phyloP scores from a whole-genome alignment of 352 stramenopile genomes.

The Phytophthora lateralis region DNA sequence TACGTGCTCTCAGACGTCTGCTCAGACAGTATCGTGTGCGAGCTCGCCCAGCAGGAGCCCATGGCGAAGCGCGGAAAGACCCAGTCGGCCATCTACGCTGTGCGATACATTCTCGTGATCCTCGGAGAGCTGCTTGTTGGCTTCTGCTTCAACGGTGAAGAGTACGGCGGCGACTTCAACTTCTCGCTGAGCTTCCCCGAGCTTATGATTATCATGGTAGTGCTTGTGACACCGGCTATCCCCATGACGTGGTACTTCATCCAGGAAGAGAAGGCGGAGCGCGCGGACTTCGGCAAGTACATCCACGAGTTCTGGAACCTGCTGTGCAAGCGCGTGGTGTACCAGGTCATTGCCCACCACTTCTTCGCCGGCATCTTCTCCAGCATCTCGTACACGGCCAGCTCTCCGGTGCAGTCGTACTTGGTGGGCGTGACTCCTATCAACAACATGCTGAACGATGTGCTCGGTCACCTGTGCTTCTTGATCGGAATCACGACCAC shows the following conservation, averaged over 20 bases:
- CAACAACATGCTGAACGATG: conserved; percentile 44
- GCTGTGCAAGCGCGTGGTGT: conserved; percentile 51
- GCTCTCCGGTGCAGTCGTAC: conserved; percentile 39
- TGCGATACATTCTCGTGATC: conserved; percentile 40
- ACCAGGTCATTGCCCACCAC: conserved; percentile 54
- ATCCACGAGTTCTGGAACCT: conserved; percentile 49
- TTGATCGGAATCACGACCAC: conserved; percentile 39
- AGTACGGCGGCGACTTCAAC: conserved; percentile 56
- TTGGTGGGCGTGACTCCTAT: conserved; percentile 44
- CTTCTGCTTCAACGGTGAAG: conserved; percentile 61
- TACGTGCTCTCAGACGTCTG: conserved; percentile 75
- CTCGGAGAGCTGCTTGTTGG: conserved; percentile 47
- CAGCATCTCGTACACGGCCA: conserved; percentile 44
- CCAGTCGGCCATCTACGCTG: conserved; percentile 47
- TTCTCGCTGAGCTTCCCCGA: conserved; percentile 45
- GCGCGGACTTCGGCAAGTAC: conserved; percentile 39
- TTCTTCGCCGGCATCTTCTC: conserved; percentile 55
- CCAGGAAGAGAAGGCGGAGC: conserved; percentile 39
- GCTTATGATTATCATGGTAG: conserved; percentile 54
- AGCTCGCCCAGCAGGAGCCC: conserved; percentile 62
- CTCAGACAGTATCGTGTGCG: conserved; percentile 61
- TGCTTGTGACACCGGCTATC: conserved; percentile 29
- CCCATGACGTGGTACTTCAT: conserved; percentile 51
- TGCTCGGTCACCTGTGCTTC: conserved; percentile 44
- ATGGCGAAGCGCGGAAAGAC: conserved; percentile 54